These are phyloP conservation scores for Leccinum boreale DNA, from an alignment of 768 basidiomycete species.

Conservation along the genomic window DNA sequence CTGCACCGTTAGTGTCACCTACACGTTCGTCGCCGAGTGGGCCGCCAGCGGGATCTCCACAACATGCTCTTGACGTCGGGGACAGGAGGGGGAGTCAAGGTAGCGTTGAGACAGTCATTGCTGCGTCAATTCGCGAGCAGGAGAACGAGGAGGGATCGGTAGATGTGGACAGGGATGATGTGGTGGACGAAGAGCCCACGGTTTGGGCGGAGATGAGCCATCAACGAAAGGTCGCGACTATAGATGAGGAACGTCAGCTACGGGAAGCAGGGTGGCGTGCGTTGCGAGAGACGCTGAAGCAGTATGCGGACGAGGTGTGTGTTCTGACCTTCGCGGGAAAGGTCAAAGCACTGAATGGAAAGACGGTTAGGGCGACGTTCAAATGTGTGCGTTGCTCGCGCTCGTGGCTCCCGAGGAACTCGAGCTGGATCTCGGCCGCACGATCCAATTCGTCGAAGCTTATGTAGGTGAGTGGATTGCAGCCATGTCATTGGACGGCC, in stretches of 20 bases:
- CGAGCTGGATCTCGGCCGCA: conserved; percentile 40
- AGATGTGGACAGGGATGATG: conserved; percentile 20
- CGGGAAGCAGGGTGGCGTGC: conserved; percentile 56
- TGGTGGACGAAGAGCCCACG: conserved; percentile 28
- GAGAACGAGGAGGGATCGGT: conserved; percentile 25
- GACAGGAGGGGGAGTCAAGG: conserved; percentile 54
- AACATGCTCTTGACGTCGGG: conserved; percentile 20
- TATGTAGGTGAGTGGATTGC: conserved; percentile 59
- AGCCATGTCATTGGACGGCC: background rate
- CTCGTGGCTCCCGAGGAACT: conserved; percentile 62
- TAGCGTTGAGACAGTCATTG: conserved; percentile 71
- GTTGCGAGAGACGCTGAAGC: conserved; percentile 53
- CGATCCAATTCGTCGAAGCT: conserved; percentile 56
- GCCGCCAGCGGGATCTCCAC: conserved; percentile 10
- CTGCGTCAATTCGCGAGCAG: conserved; percentile 43
- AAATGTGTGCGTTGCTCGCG: conserved; percentile 73
- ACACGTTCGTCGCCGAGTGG: conserved; percentile 13
- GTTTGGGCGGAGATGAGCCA: conserved; percentile 29
- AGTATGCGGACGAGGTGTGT: conserved; percentile 58
- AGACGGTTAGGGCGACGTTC: conserved; percentile 65
- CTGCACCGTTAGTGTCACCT: conserved; percentile 35
- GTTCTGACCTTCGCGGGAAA: background rate
- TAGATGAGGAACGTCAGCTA: conserved; percentile 48
- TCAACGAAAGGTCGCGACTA: conserved; percentile 25
- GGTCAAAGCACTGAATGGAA: background rate